These are phyloP conservation scores for Penstemon eatonii DNA, from an alignment of 257 asterid species.

Conservation along the genomic window DNA sequence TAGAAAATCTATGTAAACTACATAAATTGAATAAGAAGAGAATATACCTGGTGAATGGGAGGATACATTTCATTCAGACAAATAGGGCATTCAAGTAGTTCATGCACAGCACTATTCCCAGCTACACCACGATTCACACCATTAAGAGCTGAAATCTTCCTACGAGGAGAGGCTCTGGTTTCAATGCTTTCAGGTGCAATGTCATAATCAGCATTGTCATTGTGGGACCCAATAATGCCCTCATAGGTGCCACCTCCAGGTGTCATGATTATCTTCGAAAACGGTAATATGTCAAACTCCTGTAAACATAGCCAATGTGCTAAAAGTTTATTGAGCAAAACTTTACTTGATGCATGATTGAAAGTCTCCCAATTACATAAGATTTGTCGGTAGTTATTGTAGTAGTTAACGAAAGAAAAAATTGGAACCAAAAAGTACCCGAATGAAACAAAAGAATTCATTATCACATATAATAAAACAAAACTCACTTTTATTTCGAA, in stretches of 20 bases:
- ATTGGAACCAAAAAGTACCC: background rate
- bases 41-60: constrained; percentile 78
- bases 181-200: constrained; percentile 52
- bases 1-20: constrained; percentile 9
- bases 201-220: constrained; percentile 39
- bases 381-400: background rate
- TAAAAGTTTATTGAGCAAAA: constrained; percentile 22
- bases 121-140: constrained; percentile 46
- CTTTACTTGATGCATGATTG: too few species aligned
- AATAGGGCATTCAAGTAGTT: constrained; percentile 75
- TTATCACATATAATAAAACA: background rate
- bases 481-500: background rate
- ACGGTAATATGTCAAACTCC: constrained; percentile 18
- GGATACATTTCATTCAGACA: constrained; percentile 73
- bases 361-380: background rate
- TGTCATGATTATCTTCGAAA: constrained; percentile 43
- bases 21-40: constrained; percentile 17
- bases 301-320: constrained; percentile 22
- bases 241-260: constrained; percentile 55
- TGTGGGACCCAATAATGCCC: constrained; percentile 40
- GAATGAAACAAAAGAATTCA: background rate
- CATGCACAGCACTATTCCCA: constrained; percentile 66
- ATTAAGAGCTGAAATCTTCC: constrained; percentile 40
- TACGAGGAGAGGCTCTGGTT: constrained; percentile 43
- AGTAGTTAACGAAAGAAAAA: background rate